Evolutionary conservation across 2,329 filamentous ascomycete genomes (phyloP).

Genomic region (Botrytis deweyae): DNA sequence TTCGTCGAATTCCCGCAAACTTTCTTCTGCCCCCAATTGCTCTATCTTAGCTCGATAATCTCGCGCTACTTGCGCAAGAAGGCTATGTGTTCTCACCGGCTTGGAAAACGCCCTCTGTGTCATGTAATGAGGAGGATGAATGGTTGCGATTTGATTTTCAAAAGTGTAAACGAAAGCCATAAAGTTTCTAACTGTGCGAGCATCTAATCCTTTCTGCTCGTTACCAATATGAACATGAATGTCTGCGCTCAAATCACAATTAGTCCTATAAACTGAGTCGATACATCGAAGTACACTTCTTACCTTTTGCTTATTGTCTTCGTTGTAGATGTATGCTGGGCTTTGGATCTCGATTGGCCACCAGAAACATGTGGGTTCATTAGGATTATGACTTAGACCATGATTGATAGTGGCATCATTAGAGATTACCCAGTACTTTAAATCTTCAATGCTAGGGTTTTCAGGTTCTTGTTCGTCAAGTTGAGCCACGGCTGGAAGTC

Average conservation of each 20-base stretch:
- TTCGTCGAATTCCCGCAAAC: not conserved
- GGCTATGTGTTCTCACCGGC: not conserved
- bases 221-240: conserved; percentile 18
- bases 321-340: conserved; percentile 3
- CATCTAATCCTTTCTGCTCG: not conserved
- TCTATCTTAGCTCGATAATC: too few species aligned
- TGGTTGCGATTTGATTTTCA: conserved; percentile 3
- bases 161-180: conserved; percentile 13
- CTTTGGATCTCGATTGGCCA: conserved; percentile 11
- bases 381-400: not conserved
- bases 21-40: not conserved
- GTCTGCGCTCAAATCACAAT: not conserved
- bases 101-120: not conserved
- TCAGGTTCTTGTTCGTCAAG: not conserved
- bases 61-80: not conserved
- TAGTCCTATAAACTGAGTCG: not conserved
- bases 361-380: not conserved
- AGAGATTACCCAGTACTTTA: not conserved
- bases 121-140: conserved; percentile 9
- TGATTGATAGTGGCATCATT: not conserved
- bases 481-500: not conserved
- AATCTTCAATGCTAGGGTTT: not conserved
- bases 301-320: conserved; percentile 7
- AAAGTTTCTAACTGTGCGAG: not conserved
- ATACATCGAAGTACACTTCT: not conserved